A percentile compares a stretch with the other conserved stretches of the same genome.
phyloP scores from a whole-genome alignment of 1,284 basidiomycete species.

The Cryptococcus sp. region DNA sequence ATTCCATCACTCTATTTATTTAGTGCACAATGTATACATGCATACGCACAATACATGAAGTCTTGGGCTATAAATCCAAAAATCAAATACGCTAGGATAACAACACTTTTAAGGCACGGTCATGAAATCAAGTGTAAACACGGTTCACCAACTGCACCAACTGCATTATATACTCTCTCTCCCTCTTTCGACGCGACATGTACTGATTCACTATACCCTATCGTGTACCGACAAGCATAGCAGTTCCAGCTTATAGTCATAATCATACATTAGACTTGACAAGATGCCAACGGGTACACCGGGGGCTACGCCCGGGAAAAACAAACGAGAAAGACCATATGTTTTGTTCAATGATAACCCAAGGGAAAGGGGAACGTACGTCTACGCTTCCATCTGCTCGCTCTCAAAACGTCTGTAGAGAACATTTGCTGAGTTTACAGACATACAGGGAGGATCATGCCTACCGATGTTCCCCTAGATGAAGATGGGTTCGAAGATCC shows the following conservation, averaged over 20 bases:
- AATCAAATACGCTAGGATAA: too few relatives aligned
- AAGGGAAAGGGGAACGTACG: slow-evolving; percentile 44
- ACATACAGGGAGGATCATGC: slow-evolving; percentile 40
- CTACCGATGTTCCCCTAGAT: slow-evolving; percentile 58
- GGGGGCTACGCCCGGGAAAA: slow-evolving; percentile 17
- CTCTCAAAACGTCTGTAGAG: not conserved
- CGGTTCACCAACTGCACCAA: too few relatives aligned
- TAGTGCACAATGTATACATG: not conserved
- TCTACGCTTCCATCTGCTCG: slow-evolving; percentile 1
- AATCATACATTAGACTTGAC: too few relatives aligned
- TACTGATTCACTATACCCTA: too few relatives aligned
- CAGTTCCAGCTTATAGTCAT: too few relatives aligned
- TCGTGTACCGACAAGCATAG: too few relatives aligned
- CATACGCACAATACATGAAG: too few relatives aligned
- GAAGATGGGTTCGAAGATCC: slow-evolving; percentile 83
- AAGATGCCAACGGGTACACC: slow-evolving; percentile 9
- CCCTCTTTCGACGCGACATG: too few relatives aligned
- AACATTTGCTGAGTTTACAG: slow-evolving; percentile 15
- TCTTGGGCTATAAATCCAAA: too few relatives aligned
- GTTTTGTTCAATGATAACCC: slow-evolving; percentile 39
- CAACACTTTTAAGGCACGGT: too few relatives aligned
- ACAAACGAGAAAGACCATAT: slow-evolving; percentile 20
- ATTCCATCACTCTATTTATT: slow-evolving; percentile 60
- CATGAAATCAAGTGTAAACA: too few relatives aligned
- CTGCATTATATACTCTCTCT: too few relatives aligned